Conservation (phyloP, 345 rosid species). For the Zanthoxylum bungeanum region DNA sequence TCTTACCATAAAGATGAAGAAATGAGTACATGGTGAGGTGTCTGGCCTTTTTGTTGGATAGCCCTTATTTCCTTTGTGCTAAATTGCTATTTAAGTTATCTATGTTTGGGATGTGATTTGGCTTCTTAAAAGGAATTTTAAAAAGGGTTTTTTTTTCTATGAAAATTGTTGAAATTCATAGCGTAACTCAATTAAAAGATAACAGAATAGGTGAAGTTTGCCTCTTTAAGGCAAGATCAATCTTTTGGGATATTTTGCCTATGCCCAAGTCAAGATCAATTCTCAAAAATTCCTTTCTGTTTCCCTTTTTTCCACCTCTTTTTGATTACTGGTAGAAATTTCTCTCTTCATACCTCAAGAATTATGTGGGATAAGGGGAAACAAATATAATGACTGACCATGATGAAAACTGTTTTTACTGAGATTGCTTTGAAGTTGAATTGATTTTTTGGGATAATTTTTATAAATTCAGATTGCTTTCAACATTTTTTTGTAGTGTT, state of each 20-base stretch:
- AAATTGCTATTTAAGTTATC: background rate
- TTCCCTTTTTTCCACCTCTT: background rate
- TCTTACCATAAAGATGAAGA: constrained; percentile 19
- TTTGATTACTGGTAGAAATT: constrained; percentile 1
- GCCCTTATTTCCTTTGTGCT: background rate
- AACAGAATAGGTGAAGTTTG: constrained; percentile 24
- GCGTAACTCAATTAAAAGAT: too few relatives aligned
- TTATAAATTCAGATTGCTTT: background rate
- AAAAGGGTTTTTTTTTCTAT: too few relatives aligned
- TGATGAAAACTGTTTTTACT: background rate
- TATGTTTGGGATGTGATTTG: background rate
- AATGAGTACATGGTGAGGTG: constrained; percentile 29
- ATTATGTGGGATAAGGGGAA: background rate
- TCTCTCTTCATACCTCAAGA: background rate
- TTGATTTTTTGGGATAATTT: background rate
- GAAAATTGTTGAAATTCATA: too few relatives aligned
- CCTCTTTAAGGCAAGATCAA: too few relatives aligned
- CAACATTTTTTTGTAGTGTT: background rate
- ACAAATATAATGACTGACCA: background rate
- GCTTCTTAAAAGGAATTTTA: background rate
- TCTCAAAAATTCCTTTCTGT: too few relatives aligned
- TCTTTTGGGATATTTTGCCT: constrained; percentile 13
- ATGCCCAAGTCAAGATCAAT: too few relatives aligned
- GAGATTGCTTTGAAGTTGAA: background rate
- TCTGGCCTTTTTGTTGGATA: constrained; percentile 18